Base-by-base conservation (phyloP, 805 yeast species). In the Hanseniaspora nectarophila region DNA sequence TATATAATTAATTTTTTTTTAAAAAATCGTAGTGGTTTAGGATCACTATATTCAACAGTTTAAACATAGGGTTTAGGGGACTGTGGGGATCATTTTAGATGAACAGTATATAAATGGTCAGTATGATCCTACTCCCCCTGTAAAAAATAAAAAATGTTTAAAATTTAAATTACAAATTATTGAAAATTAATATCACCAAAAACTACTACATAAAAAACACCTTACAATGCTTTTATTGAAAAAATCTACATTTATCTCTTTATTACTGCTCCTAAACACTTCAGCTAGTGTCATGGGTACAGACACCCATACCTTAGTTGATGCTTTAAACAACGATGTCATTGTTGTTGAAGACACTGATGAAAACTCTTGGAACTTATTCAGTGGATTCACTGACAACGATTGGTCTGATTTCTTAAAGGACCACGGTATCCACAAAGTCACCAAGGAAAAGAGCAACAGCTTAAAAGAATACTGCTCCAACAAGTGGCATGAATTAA, bases 321-420 rank as follows among this genome's bases (percentile, higher is more conserved):
- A 45, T 34, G 38, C 31, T 13, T 29, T 42, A 16, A 34, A 33
- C 23, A 34, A 45, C 35, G 40, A 45, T 16, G 40, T 45, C 3
- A 45, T 45, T 24, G 40, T 21, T 23, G 48, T 45, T 24, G 40
- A 33, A 12, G 48, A 45, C 15, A 37, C 35, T 16, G 31, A 45
- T 15, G 16, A 18, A 12, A 28, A 8, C 5, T 12, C 20, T 13
- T 29, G 10, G 4, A 42, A 39, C 15, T 42, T 29, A 20, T 34
- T 42, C 21, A 23, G 28, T 18, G 42, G 18, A 10, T 18, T 49
- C 15, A 40, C 46, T 2, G 46, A 42, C 23, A 24, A 43, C 2
- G 70, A 66, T 45, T 44, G 65, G 23, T 59, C 62, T 43, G 63
- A 65, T 26, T 66, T 66, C 43, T 60, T 66, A 38, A 44, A 51